Conservation (phyloP, 257 asterid species). For the Solanum dulcamara region DNA sequence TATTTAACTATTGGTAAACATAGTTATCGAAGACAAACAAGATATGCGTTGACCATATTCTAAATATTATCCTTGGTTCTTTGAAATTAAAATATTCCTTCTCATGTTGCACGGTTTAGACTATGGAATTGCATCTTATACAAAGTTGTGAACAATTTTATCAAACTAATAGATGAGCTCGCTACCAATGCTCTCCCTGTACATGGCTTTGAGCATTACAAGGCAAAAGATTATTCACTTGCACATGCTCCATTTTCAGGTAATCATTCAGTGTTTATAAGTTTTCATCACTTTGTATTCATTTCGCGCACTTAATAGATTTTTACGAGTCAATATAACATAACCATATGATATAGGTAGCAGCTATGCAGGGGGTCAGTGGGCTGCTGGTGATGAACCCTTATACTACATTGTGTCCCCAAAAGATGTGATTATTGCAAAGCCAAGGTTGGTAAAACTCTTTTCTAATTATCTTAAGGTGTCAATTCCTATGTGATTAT, state of each 20-base stretch:
- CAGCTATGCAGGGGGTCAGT: constrained; percentile 96
- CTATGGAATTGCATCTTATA: too few relatives aligned
- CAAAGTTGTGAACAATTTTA: background rate
- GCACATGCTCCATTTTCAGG: constrained; percentile 99
- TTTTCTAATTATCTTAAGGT: background rate
- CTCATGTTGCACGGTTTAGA: too few relatives aligned
- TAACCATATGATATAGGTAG: constrained; percentile 49
- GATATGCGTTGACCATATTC: background rate
- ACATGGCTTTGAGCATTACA: constrained; percentile 94
- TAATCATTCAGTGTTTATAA: constrained; percentile 16
- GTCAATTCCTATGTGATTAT: constrained; percentile 1
- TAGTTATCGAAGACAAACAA: background rate
- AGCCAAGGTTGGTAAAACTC: constrained; percentile 67
- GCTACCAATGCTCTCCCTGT: constrained; percentile 97
- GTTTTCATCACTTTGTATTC: background rate
- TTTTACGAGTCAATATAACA: background rate
- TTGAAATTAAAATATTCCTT: background rate
- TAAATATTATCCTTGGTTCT: background rate
- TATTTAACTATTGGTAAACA: background rate
- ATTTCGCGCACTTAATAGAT: background rate
- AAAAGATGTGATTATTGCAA: constrained; percentile 96
- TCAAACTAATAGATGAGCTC: constrained; percentile 59
- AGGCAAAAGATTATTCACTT: constrained; percentile 92
- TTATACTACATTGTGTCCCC: constrained; percentile 89
- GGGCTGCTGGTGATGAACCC: constrained; percentile 99